Percentiles rank a stretch among this genome's conserved stretches.
Evolutionary conservation across 148 eudicot genomes (phyloP).

Genomic region (Persicaria maculosa): DNA sequence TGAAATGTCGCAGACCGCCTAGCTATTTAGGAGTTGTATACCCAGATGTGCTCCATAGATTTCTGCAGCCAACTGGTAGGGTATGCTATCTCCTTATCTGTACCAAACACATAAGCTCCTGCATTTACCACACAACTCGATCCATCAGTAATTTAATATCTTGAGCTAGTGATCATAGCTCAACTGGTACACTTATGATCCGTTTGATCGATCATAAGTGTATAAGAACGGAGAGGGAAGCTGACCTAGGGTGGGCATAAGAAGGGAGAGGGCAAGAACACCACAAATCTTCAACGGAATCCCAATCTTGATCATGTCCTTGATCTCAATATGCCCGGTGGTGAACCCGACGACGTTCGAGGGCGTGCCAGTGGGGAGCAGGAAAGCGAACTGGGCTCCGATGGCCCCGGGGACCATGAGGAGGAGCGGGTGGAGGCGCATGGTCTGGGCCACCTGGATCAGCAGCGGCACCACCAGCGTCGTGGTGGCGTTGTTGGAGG

Average conservation of each 20-base stretch:
- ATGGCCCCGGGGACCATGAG: conserved; percentile 82
- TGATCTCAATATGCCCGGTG: conserved; percentile 65
- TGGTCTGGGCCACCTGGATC: conserved; percentile 58
- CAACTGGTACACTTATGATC: no score
- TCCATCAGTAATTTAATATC: no score
- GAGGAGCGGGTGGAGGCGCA: conserved; percentile 63
- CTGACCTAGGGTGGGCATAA: conserved; percentile 91
- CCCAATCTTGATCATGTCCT: conserved; percentile 68
- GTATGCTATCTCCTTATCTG: conserved; percentile 19
- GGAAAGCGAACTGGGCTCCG: conserved; percentile 72
- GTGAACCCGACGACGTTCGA: conserved; percentile 80
- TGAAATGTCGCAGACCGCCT: no score
- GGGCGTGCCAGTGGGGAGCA: conserved; percentile 79
- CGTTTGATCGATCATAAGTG: no score
- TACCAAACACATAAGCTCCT: conserved; percentile 54
- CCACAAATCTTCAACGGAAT: conserved; percentile 57
- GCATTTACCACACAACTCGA: neutral
- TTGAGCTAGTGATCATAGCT: no score
- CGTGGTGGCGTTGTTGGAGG: conserved; percentile 78
- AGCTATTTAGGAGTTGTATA: neutral
- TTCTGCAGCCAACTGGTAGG: conserved; percentile 22
- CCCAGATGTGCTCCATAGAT: conserved; percentile 1
- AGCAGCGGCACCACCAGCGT: conserved; percentile 64
- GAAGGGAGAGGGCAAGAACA: conserved; percentile 32
- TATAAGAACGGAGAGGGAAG: neutral